Base-by-base conservation (phyloP, 345 rosid species). In the Pelargonium nanum region DNA sequence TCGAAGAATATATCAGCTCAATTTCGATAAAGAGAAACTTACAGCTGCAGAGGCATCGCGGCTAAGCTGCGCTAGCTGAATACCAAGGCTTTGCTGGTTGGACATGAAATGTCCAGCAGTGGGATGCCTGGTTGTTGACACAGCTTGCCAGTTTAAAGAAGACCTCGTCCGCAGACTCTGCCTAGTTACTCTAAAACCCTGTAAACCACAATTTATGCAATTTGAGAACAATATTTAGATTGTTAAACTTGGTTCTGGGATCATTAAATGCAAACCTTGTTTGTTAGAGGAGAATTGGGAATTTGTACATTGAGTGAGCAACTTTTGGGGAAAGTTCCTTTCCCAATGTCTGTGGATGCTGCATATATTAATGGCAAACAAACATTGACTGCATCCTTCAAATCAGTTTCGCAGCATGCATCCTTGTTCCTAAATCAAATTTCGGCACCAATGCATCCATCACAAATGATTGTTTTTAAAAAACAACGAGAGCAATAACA, bases 11-110 rank as follows among this genome's bases (percentile, higher is more conserved):
- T 52, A 56, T 54, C n/a, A 62, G 20, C 17, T 58, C 52, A 32
- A 20, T 53, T 40, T 32, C 24, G 10, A 19, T 25, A 26, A 28
- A 10, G 53, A 22, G 52, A 51, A 45, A 80, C 92, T 86, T 70
- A 94, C 97, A 64, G 97, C 99, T 65, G 97, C 99, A 60, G 99
- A 94, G 71, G 99, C 99, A 81, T 94, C 99, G 72, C 96, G 83
- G 62, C 99, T 77, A 67, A 90, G 96, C 80, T 90, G 97, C 0
- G 99, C 97, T 65, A 94, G 95, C 70, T 90, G 94, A 62, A 85
- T 56, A 50, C 99, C 99, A 25, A 94, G 83, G 69, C 97, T 93
- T 70, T 85, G 99, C 70, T 94, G 99, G 65, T 90, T 88, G 62
- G 97, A 79, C 99, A 94, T 87, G 69, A 83, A 92, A 69, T 78